Evolutionary conservation across 2,329 filamentous ascomycete genomes (phyloP), one percentile per base, ranked within the genome.

Genomic region (Pseudogymnoascus sp.): DNA sequence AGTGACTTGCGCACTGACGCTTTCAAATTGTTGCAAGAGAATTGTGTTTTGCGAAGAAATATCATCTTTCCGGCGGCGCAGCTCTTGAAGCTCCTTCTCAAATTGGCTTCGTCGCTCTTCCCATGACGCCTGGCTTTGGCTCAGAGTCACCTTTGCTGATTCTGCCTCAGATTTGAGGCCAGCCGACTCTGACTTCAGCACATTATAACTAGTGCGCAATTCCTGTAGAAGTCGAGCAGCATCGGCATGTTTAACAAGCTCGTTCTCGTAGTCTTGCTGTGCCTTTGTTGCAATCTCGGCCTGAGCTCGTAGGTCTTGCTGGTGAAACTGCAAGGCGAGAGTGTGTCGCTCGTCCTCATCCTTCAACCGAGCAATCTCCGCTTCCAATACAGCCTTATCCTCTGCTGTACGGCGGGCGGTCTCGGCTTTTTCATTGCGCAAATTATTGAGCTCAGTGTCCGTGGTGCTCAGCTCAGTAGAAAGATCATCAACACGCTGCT

Each of bases 181-280:
- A 12, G 89, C 87, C 2, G 91, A 82, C 65, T 96, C 85, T 0
- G 89, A 89, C 77, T 91, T 93, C 65, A 98, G 77, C 68, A 90
- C 81, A 71, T 96, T 95, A 75, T 90, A 84, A 67, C 98, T 91
- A 3, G 82, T 81, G 61, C 95, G 90, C 59, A 96, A 80, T 61
- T 82, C 82, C 69, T 96, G 91, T 12, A 97, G 81, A 37, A 86
- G 84, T 76, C 92, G 93, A 11, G 93, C 91, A n/a, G 93, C 95
- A 68, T 97, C 91, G 1, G 93, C 93, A 76, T 99, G 95, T 78
- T 95, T 97, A 70, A 96, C 84, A 10, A 99, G 82, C 74, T 99
- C 95, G 66, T 88, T 88, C 75, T 99, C 96, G 72, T 99, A 99
- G 69, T 95, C 93, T 72, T 96, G 89, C 73, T 99, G 95, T 3